Conservation (phyloP, 257 asterid species). For the Linderniella brevidens region DNA sequence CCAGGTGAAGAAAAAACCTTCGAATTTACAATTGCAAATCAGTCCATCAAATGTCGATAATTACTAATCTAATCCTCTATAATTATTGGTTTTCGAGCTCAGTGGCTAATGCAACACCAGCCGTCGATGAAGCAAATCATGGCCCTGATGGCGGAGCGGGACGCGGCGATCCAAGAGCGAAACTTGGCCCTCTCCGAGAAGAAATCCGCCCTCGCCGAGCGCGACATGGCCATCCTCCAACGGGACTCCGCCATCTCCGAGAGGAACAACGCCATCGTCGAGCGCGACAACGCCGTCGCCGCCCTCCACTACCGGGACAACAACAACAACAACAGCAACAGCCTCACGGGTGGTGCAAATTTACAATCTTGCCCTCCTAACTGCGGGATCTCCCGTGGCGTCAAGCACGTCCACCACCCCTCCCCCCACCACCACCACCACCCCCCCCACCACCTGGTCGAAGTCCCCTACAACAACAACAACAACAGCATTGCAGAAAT, state of each 20-base stretch:
- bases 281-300: constrained; percentile 79
- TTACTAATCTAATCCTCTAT: background rate
- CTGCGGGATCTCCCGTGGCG: constrained; percentile 55
- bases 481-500: constrained; percentile 27
- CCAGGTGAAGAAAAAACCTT: constrained; percentile 27
- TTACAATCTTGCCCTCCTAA: constrained; percentile 56
- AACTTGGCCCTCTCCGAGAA: constrained; percentile 84
- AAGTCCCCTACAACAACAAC: constrained; percentile 32
- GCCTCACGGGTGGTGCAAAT: too few species aligned
- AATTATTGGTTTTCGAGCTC: constrained; percentile 8
- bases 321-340: constrained; percentile 23
- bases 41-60: background rate
- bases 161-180: constrained; percentile 89
- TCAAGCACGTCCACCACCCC: constrained; percentile 68
- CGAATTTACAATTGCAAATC: background rate
- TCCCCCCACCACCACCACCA: constrained; percentile 50
- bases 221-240: constrained; percentile 80
- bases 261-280: constrained; percentile 68
- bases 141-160: constrained; percentile 86
- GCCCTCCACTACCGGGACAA: constrained; percentile 57
- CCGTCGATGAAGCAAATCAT: constrained; percentile 95
- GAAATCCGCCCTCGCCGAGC: constrained; percentile 76
- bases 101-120: constrained; percentile 98
- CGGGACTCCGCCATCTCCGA: constrained; percentile 80
- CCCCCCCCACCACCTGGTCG: constrained; percentile 33